Conservation (phyloP, 495 filamentous ascomycete species). For the Annulohypoxylon nitens region DNA sequence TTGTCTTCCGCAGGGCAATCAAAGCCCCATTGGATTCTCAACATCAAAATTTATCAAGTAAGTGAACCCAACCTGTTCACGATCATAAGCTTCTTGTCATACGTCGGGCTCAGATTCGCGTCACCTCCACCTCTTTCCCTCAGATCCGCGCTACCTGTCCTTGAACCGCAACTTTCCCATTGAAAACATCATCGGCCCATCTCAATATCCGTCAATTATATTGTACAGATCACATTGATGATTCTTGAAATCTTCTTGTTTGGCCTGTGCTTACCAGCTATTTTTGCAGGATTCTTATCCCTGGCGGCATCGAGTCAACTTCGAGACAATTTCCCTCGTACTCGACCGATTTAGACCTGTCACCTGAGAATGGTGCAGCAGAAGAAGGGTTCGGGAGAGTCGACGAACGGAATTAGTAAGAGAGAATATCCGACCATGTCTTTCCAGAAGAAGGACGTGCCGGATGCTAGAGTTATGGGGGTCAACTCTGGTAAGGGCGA, state of each 20-base stretch:
- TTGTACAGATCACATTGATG: constrained; percentile 14
- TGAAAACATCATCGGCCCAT: constrained; percentile 30
- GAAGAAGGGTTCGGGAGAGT: constrained; percentile 61
- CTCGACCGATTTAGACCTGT: constrained; percentile 70
- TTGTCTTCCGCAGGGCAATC: constrained; percentile 46
- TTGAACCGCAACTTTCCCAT: constrained; percentile 42
- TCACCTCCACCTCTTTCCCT: constrained; percentile 48
- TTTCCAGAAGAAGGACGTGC: constrained; percentile 83
- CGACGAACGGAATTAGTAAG: constrained; percentile 58
- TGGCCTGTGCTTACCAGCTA: constrained; percentile 43
- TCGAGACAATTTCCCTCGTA: constrained; percentile 76
- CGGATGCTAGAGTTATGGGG: constrained; percentile 72
- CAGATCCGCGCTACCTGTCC: constrained; percentile 46
- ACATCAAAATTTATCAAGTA: constrained; percentile 32
- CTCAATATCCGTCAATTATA: constrained; percentile 41
- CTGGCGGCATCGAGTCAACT: constrained; percentile 81
- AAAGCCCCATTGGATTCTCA: constrained; percentile 35
- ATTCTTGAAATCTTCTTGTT: constrained; percentile 21
- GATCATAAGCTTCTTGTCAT: constrained; percentile 42
- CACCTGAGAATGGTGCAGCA: constrained; percentile 87
- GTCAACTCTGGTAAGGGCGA: constrained; percentile 56
- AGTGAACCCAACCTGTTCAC: constrained; percentile 36
- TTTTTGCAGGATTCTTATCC: constrained; percentile 74
- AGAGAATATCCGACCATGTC: constrained; percentile 72
- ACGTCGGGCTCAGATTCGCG: constrained; percentile 44